Evolutionary conservation across 1,284 basidiomycete species (phyloP).

Genomic region (Lentinus polychrous): DNA sequence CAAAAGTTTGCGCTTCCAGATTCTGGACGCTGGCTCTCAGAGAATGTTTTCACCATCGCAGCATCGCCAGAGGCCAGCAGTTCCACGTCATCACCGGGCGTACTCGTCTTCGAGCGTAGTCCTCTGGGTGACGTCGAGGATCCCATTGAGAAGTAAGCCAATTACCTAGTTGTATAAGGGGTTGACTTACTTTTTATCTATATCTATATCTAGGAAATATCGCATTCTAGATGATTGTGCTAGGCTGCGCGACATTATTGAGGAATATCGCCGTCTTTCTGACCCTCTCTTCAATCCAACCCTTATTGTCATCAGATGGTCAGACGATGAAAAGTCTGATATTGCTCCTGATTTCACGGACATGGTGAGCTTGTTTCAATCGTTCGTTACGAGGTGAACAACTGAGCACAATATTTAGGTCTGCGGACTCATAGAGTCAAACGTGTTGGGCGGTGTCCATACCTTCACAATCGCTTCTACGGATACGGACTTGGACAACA

Average conservation of each 20-base stretch:
- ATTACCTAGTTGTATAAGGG: not conserved
- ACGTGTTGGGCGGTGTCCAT: slow-evolving; percentile 33
- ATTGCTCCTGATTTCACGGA: slow-evolving; percentile 21
- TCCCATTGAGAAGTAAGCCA: slow-evolving; percentile 53
- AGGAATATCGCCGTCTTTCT: slow-evolving; percentile 33
- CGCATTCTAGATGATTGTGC: slow-evolving; percentile 64
- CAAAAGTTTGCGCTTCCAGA: slow-evolving; percentile 61
- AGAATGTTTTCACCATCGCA: slow-evolving; percentile 51
- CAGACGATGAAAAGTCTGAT: slow-evolving; percentile 31
- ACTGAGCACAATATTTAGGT: slow-evolving; percentile 28
- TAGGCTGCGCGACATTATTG: slow-evolving; percentile 56
- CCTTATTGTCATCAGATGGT: slow-evolving; percentile 54
- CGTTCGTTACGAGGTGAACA: not conserved
- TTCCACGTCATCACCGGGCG: slow-evolving; percentile 44
- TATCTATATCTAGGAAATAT: slow-evolving; percentile 45
- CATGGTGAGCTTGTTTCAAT: slow-evolving; percentile 16
- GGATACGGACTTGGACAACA: slow-evolving; percentile 48
- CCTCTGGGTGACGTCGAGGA: slow-evolving; percentile 54
- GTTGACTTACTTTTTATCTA: not conserved
- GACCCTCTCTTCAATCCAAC: slow-evolving; percentile 49
- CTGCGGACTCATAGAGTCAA: slow-evolving; percentile 36
- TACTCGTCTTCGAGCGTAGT: slow-evolving; percentile 66
- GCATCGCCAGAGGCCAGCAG: slow-evolving; percentile 16
- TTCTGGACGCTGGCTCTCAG: slow-evolving; percentile 54
- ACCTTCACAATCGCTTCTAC: slow-evolving; percentile 42